A percentile compares a stretch with the other conserved stretches of the same genome.
phyloP scores from a whole-genome alignment of 257 asterid species.

The Henckelia pumila region DNA sequence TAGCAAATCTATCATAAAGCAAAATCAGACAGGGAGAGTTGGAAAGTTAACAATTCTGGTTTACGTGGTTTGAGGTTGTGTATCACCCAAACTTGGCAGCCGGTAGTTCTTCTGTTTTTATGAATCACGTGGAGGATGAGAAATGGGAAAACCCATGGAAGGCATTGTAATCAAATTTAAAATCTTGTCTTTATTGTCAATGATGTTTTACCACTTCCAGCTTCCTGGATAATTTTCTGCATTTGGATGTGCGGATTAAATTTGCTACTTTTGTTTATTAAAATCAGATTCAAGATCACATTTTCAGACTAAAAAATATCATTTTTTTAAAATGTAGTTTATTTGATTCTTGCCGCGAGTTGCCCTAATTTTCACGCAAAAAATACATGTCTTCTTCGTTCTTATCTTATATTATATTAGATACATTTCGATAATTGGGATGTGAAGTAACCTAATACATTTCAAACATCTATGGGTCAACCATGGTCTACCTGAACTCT shows the following conservation, averaged over 20 bases:
- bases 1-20: neutral
- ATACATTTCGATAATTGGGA: too few species aligned
- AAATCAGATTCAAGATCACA: neutral
- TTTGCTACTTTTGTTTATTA: too few species aligned
- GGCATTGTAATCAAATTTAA: neutral
- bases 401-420: too few species aligned
- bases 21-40: neutral
- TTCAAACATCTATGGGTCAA: too few species aligned
- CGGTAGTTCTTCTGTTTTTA: neutral
- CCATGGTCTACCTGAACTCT: too few species aligned
- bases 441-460: too few species aligned
- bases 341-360: too few species aligned
- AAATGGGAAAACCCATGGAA: neutral
- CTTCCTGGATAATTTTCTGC: neutral
- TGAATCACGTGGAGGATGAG: neutral
- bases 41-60: neutral
- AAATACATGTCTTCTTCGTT: too few species aligned
- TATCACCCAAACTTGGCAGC: neutral
- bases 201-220: neutral
- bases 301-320: neutral
- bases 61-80: neutral
- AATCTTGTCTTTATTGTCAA: neutral
- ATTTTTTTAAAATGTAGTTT: neutral
- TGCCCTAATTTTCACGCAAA: too few species aligned
- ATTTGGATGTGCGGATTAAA: too few species aligned